phyloP scores from a whole-genome alignment of 192 early-diverging fungal genomes.

The Neocallimastix lanati region DNA sequence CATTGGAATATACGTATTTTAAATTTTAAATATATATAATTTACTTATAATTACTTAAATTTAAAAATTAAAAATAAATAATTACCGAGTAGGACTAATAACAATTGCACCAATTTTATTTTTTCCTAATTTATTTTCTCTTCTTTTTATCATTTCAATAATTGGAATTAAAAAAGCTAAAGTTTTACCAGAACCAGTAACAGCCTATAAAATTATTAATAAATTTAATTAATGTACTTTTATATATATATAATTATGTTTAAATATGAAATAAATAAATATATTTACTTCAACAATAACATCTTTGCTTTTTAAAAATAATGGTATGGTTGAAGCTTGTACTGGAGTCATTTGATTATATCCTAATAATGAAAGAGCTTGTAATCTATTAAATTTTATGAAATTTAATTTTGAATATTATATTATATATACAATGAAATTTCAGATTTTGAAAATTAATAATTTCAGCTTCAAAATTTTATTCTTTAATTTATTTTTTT shows the following conservation, averaged over 20 bases:
- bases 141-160: conserved; percentile 56
- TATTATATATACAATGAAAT: background rate
- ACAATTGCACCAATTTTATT: conserved; percentile 73
- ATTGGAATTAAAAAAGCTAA: conserved; percentile 80
- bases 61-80: too few species aligned
- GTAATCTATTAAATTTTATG: conserved; percentile 14
- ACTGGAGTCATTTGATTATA: conserved; percentile 86
- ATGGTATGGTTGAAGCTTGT: conserved; percentile 76
- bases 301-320: conserved; percentile 81
- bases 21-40: too few species aligned
- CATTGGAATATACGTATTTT: too few species aligned
- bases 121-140: conserved; percentile 29
- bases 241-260: background rate
- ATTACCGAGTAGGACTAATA: conserved; percentile 61
- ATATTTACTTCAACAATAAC: conserved; percentile 67
- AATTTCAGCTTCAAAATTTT: too few species aligned
- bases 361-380: conserved; percentile 39
- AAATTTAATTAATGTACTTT: background rate
- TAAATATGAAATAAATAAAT: background rate
- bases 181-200: conserved; percentile 94
- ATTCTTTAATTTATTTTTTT: too few species aligned
- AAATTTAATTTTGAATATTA: background rate
- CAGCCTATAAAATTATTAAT: conserved; percentile 29
- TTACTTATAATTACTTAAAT: too few species aligned
- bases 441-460: too few species aligned